Conservation (phyloP, 2,329 filamentous ascomycete genomes). For the Colletotrichum navitas region DNA sequence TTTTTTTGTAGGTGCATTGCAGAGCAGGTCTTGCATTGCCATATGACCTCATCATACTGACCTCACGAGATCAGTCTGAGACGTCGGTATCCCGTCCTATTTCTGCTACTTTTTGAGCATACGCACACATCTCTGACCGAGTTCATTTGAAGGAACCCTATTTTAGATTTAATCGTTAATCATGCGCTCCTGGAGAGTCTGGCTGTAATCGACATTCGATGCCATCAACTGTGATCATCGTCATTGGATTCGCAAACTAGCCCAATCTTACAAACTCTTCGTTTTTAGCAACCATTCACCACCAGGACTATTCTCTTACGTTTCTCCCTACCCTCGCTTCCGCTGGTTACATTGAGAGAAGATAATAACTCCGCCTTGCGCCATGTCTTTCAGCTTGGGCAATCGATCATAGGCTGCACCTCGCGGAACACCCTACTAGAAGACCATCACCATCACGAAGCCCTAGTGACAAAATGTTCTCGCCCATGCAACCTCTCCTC, state of each 20-base stretch:
- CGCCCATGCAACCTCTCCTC: conserved; percentile 13
- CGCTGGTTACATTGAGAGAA: not conserved
- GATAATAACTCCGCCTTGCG: not conserved
- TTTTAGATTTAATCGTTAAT: conserved; percentile 32
- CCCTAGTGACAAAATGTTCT: not conserved
- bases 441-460: not conserved
- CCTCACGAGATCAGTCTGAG: conserved; percentile 41
- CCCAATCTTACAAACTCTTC: conserved; percentile 9
- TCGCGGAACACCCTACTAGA: not conserved
- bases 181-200: conserved; percentile 33
- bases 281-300: not conserved
- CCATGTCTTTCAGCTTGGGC: conserved; percentile 27
- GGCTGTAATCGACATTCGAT: conserved; percentile 14
- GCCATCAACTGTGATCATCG: conserved; percentile 22
- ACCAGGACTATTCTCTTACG: not conserved
- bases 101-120: not conserved
- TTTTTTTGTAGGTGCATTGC: conserved; percentile 1
- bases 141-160: not conserved
- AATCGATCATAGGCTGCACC: conserved; percentile 14
- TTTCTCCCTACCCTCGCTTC: not conserved
- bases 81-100: conserved; percentile 38
- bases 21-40: conserved; percentile 13
- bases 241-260: conserved; percentile 4
- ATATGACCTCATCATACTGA: conserved; percentile 40
- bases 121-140: conserved; percentile 12